phyloP scores from a whole-genome alignment of 345 rosid species.

The Aethionema arabicum region DNA sequence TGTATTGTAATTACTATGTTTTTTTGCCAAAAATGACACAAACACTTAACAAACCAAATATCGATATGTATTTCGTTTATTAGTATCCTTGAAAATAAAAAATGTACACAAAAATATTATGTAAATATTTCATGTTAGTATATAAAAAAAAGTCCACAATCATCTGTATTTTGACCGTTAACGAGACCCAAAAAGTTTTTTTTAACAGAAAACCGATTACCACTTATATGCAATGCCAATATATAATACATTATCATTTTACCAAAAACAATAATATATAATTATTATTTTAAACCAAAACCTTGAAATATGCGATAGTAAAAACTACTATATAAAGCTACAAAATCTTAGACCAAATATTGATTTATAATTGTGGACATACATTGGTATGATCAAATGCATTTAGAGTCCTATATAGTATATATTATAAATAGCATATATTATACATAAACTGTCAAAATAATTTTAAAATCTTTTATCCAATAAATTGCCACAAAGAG shows the following conservation, averaged over 20 bases:
- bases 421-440: neutral
- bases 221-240: slow-evolving; percentile 7
- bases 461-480: slow-evolving; percentile 11
- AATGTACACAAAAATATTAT: too few relatives aligned
- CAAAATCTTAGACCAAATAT: slow-evolving; percentile 35
- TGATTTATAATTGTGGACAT: slow-evolving; percentile 26
- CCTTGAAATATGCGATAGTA: slow-evolving; percentile 21
- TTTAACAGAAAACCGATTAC: neutral
- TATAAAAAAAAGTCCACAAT: too few relatives aligned
- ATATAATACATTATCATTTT: neutral
- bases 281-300: neutral
- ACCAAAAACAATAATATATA: too few relatives aligned
- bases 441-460: slow-evolving; percentile 1
- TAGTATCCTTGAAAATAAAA: too few relatives aligned
- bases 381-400: slow-evolving; percentile 23
- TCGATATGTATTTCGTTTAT: too few relatives aligned
- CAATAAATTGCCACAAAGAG: slow-evolving; percentile 16
- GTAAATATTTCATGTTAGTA: too few relatives aligned
- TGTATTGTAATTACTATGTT: too few relatives aligned
- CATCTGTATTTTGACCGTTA: neutral
- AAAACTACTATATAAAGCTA: slow-evolving; percentile 27
- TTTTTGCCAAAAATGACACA: too few relatives aligned
- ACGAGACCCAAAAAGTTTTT: neutral
- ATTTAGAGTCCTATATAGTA: slow-evolving; percentile 12
- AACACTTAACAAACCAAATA: too few relatives aligned